phyloP scores from a whole-genome alignment of 139 green algal species.

The Chlamydomonas eustigma region DNA sequence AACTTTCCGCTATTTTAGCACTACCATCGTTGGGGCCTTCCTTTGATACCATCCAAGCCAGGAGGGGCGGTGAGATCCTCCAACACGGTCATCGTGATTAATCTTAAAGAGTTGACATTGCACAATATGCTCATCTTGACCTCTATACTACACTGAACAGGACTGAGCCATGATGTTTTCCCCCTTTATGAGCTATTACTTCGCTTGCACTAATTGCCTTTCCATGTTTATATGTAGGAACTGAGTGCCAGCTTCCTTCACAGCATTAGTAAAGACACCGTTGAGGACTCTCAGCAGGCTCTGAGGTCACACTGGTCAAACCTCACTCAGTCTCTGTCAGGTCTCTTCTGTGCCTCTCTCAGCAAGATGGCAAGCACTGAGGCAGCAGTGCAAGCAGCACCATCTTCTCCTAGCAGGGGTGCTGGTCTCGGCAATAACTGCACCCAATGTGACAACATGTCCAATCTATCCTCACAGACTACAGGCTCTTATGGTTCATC shows the following conservation, averaged over 20 bases:
- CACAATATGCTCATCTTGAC: no score
- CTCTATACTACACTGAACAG: no score
- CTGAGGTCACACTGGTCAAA: conserved; percentile 46
- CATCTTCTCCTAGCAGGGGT: not conserved
- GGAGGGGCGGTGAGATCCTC: not conserved
- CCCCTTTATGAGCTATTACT: no score
- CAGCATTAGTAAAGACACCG: no score
- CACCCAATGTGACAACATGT: not conserved
- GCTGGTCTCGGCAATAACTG: not conserved
- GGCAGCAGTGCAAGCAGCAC: not conserved
- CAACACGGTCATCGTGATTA: no score
- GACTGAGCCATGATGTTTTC: no score
- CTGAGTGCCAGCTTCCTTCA: no score
- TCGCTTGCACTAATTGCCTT: no score
- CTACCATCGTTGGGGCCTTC: conserved; percentile 2
- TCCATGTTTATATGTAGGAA: no score
- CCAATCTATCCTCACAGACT: no score
- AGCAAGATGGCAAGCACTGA: conserved; percentile 25
- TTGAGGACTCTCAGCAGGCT: no score
- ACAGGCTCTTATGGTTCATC: not conserved
- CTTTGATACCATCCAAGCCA: not conserved
- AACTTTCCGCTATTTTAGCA: conserved; percentile 4
- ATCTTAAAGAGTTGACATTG: no score
- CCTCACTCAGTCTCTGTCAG: conserved; percentile 53
- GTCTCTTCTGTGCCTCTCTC: conserved; percentile 63